Conservation (phyloP, 1,284 basidiomycete species). For the Irpex rosettiformis region DNA sequence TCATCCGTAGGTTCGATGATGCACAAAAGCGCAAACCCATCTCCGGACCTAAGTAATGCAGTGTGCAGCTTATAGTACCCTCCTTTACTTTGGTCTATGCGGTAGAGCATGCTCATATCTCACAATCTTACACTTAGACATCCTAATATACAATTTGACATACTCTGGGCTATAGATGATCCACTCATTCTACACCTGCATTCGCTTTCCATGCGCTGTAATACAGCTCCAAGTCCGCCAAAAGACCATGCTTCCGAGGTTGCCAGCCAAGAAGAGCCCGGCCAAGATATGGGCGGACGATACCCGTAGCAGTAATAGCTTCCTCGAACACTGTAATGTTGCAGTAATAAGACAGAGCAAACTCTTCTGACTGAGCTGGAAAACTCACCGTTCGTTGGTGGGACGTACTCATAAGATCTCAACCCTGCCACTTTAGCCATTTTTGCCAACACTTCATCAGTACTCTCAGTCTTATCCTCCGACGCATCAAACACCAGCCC, state of each 20-base stretch:
- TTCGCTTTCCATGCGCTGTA: slow-evolving; percentile 36
- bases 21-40: slow-evolving; percentile 67
- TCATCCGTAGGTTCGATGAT: slow-evolving; percentile 86
- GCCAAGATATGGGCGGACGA: slow-evolving; percentile 42
- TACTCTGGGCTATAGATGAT: neutral
- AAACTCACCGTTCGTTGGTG: slow-evolving; percentile 34
- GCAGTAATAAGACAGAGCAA: slow-evolving; percentile 1
- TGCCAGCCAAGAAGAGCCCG: slow-evolving; percentile 45
- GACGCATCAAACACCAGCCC: slow-evolving; percentile 45
- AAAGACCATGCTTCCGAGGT: slow-evolving; percentile 40
- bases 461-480: slow-evolving; percentile 42
- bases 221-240: slow-evolving; percentile 45
- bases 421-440: slow-evolving; percentile 40
- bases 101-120: neutral
- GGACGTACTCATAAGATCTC: slow-evolving; percentile 28
- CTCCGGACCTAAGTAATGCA: slow-evolving; percentile 39
- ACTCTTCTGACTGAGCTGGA: neutral
- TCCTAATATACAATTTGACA: neutral
- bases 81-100: neutral
- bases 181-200: neutral
- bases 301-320: slow-evolving; percentile 28
- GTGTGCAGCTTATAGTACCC: neutral
- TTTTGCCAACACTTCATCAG: slow-evolving; percentile 40
- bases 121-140: neutral
- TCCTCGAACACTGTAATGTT: slow-evolving; percentile 29